phyloP scores from a whole-genome alignment of 148 eudicot species.

The Drosera capensis region DNA sequence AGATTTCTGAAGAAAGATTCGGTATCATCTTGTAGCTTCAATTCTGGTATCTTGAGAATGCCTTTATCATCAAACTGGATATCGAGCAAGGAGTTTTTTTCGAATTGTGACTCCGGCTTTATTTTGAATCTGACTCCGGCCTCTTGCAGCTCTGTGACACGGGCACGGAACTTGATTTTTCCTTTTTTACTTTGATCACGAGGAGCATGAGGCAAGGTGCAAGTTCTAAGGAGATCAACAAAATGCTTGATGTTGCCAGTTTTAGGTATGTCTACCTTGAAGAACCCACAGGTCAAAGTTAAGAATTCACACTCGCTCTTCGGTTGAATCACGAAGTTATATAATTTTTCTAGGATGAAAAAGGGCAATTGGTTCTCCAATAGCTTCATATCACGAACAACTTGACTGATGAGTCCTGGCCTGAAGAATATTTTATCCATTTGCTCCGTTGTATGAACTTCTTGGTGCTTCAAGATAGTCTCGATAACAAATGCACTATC shows the following conservation, averaged over 20 bases:
- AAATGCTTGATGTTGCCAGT: conserved; percentile 7
- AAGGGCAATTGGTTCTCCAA: conserved; percentile 18
- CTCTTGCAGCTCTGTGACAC: conserved; percentile 6
- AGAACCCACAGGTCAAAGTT: neutral
- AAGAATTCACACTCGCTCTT: neutral
- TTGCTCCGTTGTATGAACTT: neutral
- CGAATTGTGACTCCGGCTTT: too few relatives aligned
- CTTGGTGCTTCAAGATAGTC: neutral
- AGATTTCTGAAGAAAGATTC: conserved; percentile 9
- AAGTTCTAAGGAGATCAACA: conserved; percentile 6
- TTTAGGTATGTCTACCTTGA: neutral
- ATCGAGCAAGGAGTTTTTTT: conserved; percentile 6
- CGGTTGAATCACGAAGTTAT: conserved; percentile 7
- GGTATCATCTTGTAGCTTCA: conserved; percentile 1
- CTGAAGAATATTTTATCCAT: neutral
- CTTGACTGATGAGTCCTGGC: neutral
- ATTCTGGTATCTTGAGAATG: conserved; percentile 11
- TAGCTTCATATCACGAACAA: conserved; percentile 6
- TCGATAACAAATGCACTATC: conserved; percentile 11
- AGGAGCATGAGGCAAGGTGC: neutral
- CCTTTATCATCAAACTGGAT: conserved; percentile 4
- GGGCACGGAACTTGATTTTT: neutral
- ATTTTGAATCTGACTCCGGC: conserved; percentile 15
- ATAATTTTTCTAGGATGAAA: conserved; percentile 9
- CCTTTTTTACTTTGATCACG: neutral